A percentile compares a stretch with the other conserved stretches of the same genome.
Evolutionary conservation across 345 rosid genomes (phyloP).

Genomic region (Moricandia arvensis): DNA sequence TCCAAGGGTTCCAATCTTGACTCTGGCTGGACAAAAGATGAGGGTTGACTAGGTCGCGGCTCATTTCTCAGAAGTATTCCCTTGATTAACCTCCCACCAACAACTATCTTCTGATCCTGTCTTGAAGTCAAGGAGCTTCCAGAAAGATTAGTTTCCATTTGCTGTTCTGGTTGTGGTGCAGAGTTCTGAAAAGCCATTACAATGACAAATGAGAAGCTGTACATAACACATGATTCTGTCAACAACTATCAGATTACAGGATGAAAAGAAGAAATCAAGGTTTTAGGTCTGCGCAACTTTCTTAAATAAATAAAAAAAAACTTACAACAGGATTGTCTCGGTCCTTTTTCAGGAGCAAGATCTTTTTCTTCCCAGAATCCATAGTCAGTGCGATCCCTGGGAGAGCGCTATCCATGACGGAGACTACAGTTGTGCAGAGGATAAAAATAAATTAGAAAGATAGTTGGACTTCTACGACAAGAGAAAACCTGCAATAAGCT

Average conservation of each 20-base stretch:
- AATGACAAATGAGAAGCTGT: not conserved
- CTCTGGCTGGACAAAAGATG: constrained; percentile 39
- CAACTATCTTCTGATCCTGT: constrained; percentile 45
- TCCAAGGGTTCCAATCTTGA: constrained; percentile 42
- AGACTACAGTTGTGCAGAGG: constrained; percentile 7
- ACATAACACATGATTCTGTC: not conserved
- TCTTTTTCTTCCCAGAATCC: constrained; percentile 60
- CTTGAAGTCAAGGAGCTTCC: constrained; percentile 40
- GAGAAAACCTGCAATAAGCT: not conserved
- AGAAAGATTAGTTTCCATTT: constrained; percentile 30
- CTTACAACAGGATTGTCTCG: constrained; percentile 52
- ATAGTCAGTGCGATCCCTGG: constrained; percentile 49
- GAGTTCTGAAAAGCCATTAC: constrained; percentile 38
- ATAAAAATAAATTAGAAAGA: not conserved
- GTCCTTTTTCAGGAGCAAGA: constrained; percentile 50
- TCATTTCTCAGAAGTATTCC: constrained; percentile 51
- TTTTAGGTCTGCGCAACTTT: constrained; percentile 4
- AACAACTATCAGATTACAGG: not conserved
- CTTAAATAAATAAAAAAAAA: constrained; percentile 2
- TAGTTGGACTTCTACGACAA: not conserved
- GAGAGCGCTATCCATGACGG: constrained; percentile 44
- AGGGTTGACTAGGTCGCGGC: constrained; percentile 33
- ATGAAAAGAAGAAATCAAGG: not conserved
- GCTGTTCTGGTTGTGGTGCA: constrained; percentile 35
- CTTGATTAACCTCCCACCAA: constrained; percentile 53